A percentile compares a stretch with the other conserved stretches of the same genome.
Conservation (phyloP, 1,284 basidiomycete genomes). For the Porphyrellus sp. region DNA sequence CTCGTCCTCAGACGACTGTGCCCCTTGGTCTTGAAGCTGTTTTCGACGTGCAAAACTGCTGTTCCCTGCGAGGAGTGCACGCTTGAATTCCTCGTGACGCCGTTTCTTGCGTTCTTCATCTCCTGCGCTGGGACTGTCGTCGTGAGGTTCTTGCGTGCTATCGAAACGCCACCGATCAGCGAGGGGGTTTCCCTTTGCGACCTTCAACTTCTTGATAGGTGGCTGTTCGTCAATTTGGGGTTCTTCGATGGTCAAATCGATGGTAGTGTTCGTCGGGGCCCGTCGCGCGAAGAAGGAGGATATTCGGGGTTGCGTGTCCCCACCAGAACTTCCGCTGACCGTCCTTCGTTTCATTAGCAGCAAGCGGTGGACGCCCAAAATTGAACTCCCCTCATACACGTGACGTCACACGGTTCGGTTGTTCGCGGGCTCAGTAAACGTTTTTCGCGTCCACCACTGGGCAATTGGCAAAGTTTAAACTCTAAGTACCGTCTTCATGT, state of each 20-base stretch:
- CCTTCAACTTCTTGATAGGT: constrained; percentile 39
- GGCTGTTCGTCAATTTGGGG: constrained; percentile 35
- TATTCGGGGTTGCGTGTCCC: constrained; percentile 43
- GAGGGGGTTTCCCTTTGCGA: constrained; percentile 6
- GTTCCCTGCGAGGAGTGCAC: constrained; percentile 50
- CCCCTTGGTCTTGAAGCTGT: neutral
- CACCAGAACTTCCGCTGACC: neutral
- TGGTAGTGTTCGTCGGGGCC: constrained; percentile 35
- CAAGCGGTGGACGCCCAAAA: neutral
- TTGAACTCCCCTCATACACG: constrained; percentile 8
- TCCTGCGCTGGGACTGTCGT: constrained; percentile 11
- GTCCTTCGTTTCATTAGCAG: constrained; percentile 27
- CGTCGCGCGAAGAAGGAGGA: constrained; percentile 54
- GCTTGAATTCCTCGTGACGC: constrained; percentile 53
- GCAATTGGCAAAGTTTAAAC: neutral
- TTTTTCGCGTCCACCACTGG: constrained; percentile 3
- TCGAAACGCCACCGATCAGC: constrained; percentile 40
- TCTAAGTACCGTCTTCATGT: constrained; percentile 12
- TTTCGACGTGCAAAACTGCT: constrained; percentile 31
- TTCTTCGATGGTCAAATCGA: constrained; percentile 55
- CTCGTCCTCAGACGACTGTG: constrained; percentile 21
- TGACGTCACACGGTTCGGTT: constrained; percentile 22
- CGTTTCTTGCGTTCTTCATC: constrained; percentile 17
- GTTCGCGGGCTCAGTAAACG: constrained; percentile 25
- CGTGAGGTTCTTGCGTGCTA: constrained; percentile 25